phyloP scores from a whole-genome alignment of 208 protist species.

The Leishmania tropica region DNA sequence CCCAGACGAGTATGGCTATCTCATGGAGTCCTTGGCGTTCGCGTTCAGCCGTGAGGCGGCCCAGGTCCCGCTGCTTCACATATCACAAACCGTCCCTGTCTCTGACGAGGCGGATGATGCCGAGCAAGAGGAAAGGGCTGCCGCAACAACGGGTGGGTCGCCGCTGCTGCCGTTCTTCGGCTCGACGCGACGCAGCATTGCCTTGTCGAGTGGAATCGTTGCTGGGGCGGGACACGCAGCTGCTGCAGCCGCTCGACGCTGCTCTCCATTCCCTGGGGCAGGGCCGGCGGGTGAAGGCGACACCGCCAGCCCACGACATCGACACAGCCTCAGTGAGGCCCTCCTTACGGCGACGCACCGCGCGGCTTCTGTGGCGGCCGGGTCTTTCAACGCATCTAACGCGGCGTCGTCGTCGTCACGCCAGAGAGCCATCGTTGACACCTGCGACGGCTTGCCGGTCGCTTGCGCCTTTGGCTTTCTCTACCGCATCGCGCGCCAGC shows the following conservation, averaged over 20 bases:
- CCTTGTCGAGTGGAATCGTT: background rate
- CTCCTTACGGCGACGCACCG: constrained; percentile 20
- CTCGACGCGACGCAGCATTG: background rate
- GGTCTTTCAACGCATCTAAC: background rate
- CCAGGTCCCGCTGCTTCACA: constrained; percentile 59
- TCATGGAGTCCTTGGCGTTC: constrained; percentile 59
- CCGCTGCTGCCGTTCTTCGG: too few relatives aligned
- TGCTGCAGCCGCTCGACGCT: background rate
- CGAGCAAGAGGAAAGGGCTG: background rate
- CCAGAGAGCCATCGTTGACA: constrained; percentile 41
- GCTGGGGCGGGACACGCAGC: background rate
- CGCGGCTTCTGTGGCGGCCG: background rate
- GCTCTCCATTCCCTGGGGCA: background rate
- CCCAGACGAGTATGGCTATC: constrained; percentile 62
- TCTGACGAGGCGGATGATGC: background rate
- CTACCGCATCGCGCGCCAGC: constrained; percentile 34
- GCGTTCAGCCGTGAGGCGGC: constrained; percentile 51
- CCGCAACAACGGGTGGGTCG: background rate
- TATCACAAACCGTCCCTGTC: constrained; percentile 12
- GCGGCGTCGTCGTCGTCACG: background rate
- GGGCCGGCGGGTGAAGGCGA: background rate
- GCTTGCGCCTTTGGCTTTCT: constrained; percentile 59
- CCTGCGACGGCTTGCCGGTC: constrained; percentile 44
- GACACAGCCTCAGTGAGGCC: constrained; percentile 27
- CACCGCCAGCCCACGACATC: constrained; percentile 6